Conservation (phyloP, 2,329 filamentous ascomycete genomes). For the Cyphellophora europaea region DNA sequence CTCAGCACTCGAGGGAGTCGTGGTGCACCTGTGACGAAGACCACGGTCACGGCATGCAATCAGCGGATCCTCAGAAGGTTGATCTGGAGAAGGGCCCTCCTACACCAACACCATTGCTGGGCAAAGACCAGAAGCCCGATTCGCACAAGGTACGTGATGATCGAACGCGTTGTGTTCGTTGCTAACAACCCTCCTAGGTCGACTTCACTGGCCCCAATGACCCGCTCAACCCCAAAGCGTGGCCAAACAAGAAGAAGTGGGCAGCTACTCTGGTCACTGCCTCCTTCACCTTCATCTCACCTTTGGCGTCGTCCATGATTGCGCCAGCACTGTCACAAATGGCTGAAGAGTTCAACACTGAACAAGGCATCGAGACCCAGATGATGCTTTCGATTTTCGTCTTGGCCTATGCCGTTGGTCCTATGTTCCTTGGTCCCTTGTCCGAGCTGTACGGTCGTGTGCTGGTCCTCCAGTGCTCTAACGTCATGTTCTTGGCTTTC, state of each 20-base stretch:
- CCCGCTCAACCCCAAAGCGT: constrained; percentile 43
- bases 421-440: constrained; percentile 43
- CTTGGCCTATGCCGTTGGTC: constrained; percentile 45
- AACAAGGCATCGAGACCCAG: constrained; percentile 33
- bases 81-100: constrained; percentile 17
- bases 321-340: constrained; percentile 45
- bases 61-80: constrained; percentile 15
- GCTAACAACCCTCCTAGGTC: constrained; percentile 23
- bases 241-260: constrained; percentile 50
- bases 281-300: constrained; percentile 53
- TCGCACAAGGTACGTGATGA: constrained; percentile 33
- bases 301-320: constrained; percentile 55
- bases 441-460: constrained; percentile 50
- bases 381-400: constrained; percentile 48
- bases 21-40: constrained; percentile 21
- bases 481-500: constrained; percentile 49
- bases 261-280: constrained; percentile 45
- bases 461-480: constrained; percentile 44
- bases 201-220: constrained; percentile 46
- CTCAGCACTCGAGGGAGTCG: constrained; percentile 18
- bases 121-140: constrained; percentile 13
- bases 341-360: constrained; percentile 38
- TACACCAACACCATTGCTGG: constrained; percentile 16
- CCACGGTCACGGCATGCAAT: constrained; percentile 16
- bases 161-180: neutral